Evolutionary conservation across 257 asterid genomes (phyloP).

Genomic region (Buddleja alternifolia): DNA sequence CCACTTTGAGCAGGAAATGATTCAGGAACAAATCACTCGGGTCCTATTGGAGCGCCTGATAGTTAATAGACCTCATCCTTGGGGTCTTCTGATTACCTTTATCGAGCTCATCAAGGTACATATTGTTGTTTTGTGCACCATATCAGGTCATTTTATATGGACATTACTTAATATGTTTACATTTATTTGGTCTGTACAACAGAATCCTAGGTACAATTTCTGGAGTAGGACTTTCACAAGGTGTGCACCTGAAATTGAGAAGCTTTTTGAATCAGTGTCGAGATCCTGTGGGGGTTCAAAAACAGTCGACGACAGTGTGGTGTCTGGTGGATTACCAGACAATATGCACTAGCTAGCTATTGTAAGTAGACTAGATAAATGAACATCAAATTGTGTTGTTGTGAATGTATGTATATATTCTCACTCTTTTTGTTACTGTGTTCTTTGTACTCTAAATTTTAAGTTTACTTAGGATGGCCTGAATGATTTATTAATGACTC

Average conservation of each 20-base stretch:
- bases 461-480: neutral
- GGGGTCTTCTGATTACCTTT: conserved; percentile 94
- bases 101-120: conserved; percentile 89
- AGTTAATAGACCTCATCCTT: conserved; percentile 92
- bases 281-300: conserved; percentile 96
- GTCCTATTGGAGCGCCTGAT: conserved; percentile 84
- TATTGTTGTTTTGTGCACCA: neutral
- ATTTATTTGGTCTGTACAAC: conserved; percentile 7
- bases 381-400: neutral
- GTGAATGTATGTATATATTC: neutral
- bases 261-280: conserved; percentile 84
- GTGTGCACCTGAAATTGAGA: conserved; percentile 96
- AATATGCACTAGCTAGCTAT: conserved; percentile 47
- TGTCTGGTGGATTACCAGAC: conserved; percentile 74
- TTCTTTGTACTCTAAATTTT: neutral
- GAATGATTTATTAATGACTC: neutral
- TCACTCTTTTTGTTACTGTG: neutral
- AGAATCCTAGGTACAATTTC: conserved; percentile 93
- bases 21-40: conserved; percentile 95
- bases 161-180: neutral
- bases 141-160: neutral
- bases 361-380: neutral
- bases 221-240: conserved; percentile 90
- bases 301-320: conserved; percentile 76
- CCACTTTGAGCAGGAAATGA: conserved; percentile 64